Evolutionary conservation across 192 early-diverging fungal species (phyloP).

Genomic region (Backusella sp.): DNA sequence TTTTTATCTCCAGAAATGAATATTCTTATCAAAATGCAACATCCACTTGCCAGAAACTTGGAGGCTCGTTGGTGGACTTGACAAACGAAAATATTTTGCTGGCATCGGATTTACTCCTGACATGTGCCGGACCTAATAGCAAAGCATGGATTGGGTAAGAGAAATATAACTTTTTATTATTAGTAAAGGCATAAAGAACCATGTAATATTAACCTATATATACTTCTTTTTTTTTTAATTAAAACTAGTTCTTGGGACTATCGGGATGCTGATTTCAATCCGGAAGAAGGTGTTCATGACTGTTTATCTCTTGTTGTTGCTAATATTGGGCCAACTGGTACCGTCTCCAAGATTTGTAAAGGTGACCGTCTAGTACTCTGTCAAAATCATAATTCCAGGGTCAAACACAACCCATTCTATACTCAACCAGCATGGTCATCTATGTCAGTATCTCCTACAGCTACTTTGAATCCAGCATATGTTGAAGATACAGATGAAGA

Average conservation of each 20-base stretch:
- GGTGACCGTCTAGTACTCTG: neutral
- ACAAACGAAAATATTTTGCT: conserved; percentile 1
- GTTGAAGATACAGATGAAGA: neutral
- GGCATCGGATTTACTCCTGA: neutral
- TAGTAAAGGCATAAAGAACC: neutral
- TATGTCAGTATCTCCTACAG: neutral
- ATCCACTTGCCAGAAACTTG: neutral
- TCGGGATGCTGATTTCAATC: neutral
- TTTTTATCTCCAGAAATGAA: neutral
- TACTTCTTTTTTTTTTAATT: neutral
- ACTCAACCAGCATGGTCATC: neutral
- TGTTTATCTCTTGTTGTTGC: conserved; percentile 6
- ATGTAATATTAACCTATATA: neutral
- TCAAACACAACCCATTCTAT: neutral
- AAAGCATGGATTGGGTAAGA: conserved; percentile 15
- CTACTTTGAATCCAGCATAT: neutral
- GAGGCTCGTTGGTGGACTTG: conserved; percentile 7
- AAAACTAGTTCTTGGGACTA: conserved; percentile 13
- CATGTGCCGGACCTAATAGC: neutral
- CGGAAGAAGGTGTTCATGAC: no score
- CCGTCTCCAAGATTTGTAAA: neutral
- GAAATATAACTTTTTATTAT: neutral
- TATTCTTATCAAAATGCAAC: neutral
- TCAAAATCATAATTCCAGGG: neutral
- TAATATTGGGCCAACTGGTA: neutral